Conservation (phyloP, 75 land plant species). For the Pinus tabuliformis region DNA sequence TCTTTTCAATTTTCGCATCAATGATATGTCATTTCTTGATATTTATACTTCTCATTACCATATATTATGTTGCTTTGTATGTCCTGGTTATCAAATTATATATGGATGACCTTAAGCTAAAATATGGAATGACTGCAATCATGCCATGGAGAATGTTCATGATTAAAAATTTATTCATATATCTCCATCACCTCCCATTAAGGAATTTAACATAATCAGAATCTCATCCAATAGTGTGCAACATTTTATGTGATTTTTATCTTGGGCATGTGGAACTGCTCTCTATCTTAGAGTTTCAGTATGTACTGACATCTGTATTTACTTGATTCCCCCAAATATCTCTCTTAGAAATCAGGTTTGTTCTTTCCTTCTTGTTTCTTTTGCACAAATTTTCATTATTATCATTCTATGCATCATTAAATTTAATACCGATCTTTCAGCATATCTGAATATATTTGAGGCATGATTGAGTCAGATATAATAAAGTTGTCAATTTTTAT, state of each 20-base stretch:
- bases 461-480: neutral
- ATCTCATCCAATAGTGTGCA: neutral
- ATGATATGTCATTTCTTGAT: neutral
- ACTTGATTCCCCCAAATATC: neutral
- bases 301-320: slow-evolving; percentile 5
- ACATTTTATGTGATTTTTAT: neutral
- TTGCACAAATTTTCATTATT: neutral
- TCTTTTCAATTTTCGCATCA: neutral
- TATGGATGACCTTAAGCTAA: neutral
- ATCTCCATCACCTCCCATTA: neutral
- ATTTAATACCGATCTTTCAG: neutral
- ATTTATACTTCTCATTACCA: neutral
- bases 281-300: neutral
- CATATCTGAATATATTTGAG: neutral
- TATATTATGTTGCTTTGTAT: neutral
- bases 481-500: neutral
- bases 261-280: neutral
- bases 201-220: neutral
- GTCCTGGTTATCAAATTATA: neutral
- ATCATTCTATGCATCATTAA: neutral
- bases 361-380: neutral
- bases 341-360: neutral
- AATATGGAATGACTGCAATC: too few relatives aligned
- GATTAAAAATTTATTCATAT: neutral
- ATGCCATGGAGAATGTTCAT: neutral